phyloP scores from a whole-genome alignment of 768 basidiomycete species.

The Kwoniella sp. region DNA sequence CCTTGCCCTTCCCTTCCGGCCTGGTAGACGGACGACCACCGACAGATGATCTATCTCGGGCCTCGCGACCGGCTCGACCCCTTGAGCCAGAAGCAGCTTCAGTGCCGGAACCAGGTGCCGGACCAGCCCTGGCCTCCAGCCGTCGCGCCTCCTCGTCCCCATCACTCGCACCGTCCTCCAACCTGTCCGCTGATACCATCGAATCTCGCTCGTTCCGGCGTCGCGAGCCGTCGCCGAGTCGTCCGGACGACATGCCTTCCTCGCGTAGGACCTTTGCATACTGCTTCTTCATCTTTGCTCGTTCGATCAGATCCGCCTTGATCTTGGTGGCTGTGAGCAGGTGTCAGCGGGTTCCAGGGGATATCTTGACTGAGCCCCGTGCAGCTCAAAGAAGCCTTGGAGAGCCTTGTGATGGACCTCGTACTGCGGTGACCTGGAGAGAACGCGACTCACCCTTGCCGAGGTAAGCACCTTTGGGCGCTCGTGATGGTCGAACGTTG shows the following conservation, averaged over 20 bases:
- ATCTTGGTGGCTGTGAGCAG: slow-evolving; percentile 45
- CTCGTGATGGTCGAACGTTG: slow-evolving; percentile 48
- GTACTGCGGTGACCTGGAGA: too few relatives aligned
- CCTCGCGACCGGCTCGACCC: background rate
- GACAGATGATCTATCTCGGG: background rate
- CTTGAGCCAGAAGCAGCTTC: background rate
- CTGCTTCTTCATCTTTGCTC: slow-evolving; percentile 47
- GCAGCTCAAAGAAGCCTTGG: too few relatives aligned
- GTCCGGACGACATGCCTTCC: slow-evolving; percentile 69
- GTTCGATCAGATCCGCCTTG: slow-evolving; percentile 46
- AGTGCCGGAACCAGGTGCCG: slow-evolving; percentile 7
- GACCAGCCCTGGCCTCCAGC: slow-evolving; percentile 7
- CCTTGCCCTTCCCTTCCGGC: background rate
- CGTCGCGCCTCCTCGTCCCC: slow-evolving; percentile 6
- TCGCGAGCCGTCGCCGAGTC: slow-evolving; percentile 54
- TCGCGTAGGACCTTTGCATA: slow-evolving; percentile 72
- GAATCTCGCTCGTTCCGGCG: slow-evolving; percentile 5
- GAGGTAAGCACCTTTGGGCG: slow-evolving; percentile 49
- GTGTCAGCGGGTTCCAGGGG: background rate
- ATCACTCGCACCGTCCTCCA: slow-evolving; percentile 3
- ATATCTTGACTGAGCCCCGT: too few relatives aligned
- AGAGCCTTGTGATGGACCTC: too few relatives aligned
- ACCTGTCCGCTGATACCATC: background rate
- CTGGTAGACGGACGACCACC: too few relatives aligned
- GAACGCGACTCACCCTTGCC: slow-evolving; percentile 51